phyloP scores from a whole-genome alignment of 208 protist species.

The Acanthamoeba healyi region DNA sequence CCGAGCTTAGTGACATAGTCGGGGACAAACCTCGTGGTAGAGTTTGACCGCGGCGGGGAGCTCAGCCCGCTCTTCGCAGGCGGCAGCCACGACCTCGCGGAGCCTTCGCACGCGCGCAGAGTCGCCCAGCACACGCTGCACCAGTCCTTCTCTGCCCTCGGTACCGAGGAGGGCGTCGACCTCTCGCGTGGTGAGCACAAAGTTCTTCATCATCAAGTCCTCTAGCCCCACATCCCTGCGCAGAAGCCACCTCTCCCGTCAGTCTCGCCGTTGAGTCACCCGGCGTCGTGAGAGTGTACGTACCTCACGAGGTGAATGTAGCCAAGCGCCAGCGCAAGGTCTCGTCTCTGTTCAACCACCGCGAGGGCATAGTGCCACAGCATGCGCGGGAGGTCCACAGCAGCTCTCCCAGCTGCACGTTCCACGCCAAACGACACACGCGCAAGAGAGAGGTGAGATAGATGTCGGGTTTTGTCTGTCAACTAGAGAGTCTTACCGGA shows the following conservation, averaged over 20 bases:
- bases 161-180: slow-evolving; percentile 20
- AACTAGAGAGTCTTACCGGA: too few relatives aligned
- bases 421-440: too few relatives aligned
- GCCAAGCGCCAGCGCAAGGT: neutral
- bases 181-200: slow-evolving; percentile 15
- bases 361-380: slow-evolving; percentile 51
- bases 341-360: neutral
- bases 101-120: neutral
- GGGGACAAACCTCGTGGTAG: slow-evolving; percentile 64
- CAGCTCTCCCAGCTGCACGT: neutral
- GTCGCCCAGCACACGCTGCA: neutral
- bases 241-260: too few relatives aligned
- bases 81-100: neutral
- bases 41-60: slow-evolving; percentile 8
- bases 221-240: neutral
- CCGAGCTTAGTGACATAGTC: too few relatives aligned
- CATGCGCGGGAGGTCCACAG: slow-evolving; percentile 21
- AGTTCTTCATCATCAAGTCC: slow-evolving; percentile 1
- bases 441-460: too few relatives aligned
- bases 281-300: too few relatives aligned
- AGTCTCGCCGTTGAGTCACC: too few relatives aligned
- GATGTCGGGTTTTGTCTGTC: too few relatives aligned
- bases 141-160: neutral
- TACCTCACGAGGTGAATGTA: slow-evolving; percentile 4
- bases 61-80: slow-evolving; percentile 4